Evolutionary conservation across 2,329 filamentous ascomycete genomes (phyloP), one percentile per base, ranked within the genome.

Genomic region (Trichoderma sp.): DNA sequence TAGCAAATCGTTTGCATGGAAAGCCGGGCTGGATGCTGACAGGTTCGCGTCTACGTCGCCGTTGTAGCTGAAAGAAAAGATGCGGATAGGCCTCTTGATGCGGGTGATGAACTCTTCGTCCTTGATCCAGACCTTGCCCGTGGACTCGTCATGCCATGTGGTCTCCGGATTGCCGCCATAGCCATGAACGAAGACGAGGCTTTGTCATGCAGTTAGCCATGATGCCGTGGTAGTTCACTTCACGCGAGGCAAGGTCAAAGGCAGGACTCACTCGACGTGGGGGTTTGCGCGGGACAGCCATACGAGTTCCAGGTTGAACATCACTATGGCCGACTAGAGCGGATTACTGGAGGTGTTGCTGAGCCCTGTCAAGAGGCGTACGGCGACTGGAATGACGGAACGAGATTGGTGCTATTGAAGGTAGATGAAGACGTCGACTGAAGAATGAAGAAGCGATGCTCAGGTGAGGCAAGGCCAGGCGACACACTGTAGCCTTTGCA

Each of bases 41-140:
- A 72, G 61, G 57, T 72, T 72, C 17, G 69, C 67, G 19, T 67
- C 34, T 9, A 70, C 59, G n/a, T 71, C 69, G 0, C 70, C 66
- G 45, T 72, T 72, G 65, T 68, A 72, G 15, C 64, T 63, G 30
- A 70, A 72, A 5, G 70, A 65, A 50, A 69, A 67, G n/a, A 72
- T 67, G n/a, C 70, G 66, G 14, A 66, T 64, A 3, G 63, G 66
- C 28, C 66, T 58, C 17, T 56, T 57, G 24, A 71, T 56, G 14
- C 50, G 64, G 14, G 66, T 64, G 7, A 72, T 61, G 14, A 72
- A 72, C 17, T 71, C 70, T 14, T 67, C 66, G 26, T 72, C 70
- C 5, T 68, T 68, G 15, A 72, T 70, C 71, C 71, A 72, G 10
- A 66, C 69, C 51, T 72, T 72, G 3, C 71, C 71, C 5, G 71